Evolutionary conservation across 2,329 filamentous ascomycete genomes (phyloP), one percentile per base, ranked within the genome.

Genomic region (Fusarium fracticaudum): DNA sequence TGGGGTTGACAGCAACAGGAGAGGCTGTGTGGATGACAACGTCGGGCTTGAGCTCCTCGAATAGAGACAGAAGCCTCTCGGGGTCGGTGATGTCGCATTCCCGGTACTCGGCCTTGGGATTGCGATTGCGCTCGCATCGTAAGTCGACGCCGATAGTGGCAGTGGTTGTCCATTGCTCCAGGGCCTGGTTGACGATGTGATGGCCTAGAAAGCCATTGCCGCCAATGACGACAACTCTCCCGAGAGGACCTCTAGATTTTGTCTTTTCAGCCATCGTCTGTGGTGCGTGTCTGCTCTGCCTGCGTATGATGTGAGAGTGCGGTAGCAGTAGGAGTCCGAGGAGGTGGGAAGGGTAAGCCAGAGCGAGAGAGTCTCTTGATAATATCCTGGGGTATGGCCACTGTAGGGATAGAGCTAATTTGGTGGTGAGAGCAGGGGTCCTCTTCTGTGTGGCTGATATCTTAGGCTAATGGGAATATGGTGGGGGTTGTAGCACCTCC

Each of bases 1-100:
- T 83, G 81, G 86, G 82, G 83, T 88, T 85, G 80, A 89, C 87
- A 67, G 85, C 87, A 31, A 87, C 83, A 44, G 94, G 93, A 40
- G 92, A 94, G 26, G 96, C 96, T 5, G 95, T 97, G 84, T 99
- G 96, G 79, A 98, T 92, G 59, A 99, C 94, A 20, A 97, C 90
- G 80, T 95, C 91, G 26, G 96, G 95, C 77, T 88, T 89, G 62
- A 91, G 87, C 72, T 90, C 86, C 38, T 87, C 82, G 77, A 98
- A 91, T 50, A 94, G 84, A 43, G 87, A 85, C 45, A 88, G 81
- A 72, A 96, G 87, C 70, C 87, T 87, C 62, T 86, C 85, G 24
- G 85, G 80, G 72, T 93, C 90, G 62, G 93, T 95, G 81, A 96
- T 94, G 83, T 96, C 93, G 80, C 91, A 93, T 76, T 94, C 91